Conservation (phyloP, 768 basidiomycete genomes). For the Gautieria morchelliformis region DNA sequence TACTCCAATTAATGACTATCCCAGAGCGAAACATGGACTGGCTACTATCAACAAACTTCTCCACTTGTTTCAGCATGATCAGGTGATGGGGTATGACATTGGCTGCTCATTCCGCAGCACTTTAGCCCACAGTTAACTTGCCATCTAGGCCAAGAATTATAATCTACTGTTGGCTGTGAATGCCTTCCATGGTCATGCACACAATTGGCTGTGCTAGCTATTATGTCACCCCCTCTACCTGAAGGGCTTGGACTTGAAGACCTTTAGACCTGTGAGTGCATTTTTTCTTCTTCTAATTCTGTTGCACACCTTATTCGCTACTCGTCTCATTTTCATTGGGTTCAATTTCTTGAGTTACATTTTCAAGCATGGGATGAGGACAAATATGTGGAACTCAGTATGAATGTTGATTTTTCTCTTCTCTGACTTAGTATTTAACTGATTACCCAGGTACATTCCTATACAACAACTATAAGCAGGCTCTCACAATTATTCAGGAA, state of each 20-base stretch:
- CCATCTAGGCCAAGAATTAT: not conserved
- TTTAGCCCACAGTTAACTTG: constrained; percentile 7
- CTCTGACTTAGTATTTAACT: not conserved
- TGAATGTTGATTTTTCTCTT: not conserved
- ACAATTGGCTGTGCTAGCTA: constrained; percentile 20
- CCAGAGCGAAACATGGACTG: constrained; percentile 21
- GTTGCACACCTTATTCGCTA: constrained; percentile 15
- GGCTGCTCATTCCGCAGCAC: constrained; percentile 19
- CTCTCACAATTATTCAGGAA: not conserved
- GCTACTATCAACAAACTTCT: constrained; percentile 18
- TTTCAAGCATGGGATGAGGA: constrained; percentile 25
- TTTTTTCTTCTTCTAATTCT: constrained; percentile 24
- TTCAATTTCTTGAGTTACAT: constrained; percentile 22
- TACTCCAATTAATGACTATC: not conserved
- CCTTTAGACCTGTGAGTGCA: constrained; percentile 22
- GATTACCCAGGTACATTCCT: not conserved
- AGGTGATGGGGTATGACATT: constrained; percentile 19
- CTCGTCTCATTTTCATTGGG: constrained; percentile 20
- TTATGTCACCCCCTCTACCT: constrained; percentile 23
- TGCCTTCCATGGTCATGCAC: constrained; percentile 16
- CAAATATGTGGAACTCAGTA: constrained; percentile 23
- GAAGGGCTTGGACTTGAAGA: constrained; percentile 27
- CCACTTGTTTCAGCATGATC: constrained; percentile 10
- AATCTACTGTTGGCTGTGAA: constrained; percentile 12
- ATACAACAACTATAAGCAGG: constrained; percentile 1